phyloP scores from a whole-genome alignment of 345 rosid genomes.

The Linum usitatissimum region DNA sequence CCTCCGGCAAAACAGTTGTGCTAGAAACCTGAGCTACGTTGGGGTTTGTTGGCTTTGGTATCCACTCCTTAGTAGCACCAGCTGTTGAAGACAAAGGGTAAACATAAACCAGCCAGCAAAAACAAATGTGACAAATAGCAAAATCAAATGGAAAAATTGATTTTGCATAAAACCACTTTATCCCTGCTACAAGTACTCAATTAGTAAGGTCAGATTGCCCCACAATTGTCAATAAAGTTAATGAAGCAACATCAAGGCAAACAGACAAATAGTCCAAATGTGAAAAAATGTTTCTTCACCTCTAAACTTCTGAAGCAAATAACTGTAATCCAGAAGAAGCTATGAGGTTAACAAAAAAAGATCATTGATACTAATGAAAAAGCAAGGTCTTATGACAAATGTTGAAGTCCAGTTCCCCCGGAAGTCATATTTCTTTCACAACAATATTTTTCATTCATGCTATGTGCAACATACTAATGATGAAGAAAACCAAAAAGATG shows the following conservation, averaged over 20 bases:
- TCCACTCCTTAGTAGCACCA: constrained; percentile 76
- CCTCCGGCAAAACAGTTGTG: constrained; percentile 36
- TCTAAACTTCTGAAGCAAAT: background rate
- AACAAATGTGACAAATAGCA: background rate
- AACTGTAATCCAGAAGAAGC: background rate
- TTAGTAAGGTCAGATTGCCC: background rate
- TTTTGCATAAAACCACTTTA: background rate
- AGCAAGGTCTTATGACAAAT: background rate
- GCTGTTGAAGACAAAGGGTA: constrained; percentile 28
- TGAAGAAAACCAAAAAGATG: too few species aligned
- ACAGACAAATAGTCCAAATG: too few species aligned
- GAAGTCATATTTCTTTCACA: too few species aligned
- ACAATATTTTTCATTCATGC: too few species aligned
- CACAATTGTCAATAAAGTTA: background rate
- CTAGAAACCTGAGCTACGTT: constrained; percentile 41
- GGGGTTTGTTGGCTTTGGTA: constrained; percentile 59
- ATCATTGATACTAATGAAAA: background rate
- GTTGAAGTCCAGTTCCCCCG: background rate
- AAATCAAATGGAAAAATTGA: background rate
- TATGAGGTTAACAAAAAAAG: background rate
- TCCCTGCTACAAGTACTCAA: background rate
- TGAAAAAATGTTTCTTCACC: background rate
- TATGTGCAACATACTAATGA: too few species aligned
- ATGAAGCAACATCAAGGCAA: background rate
- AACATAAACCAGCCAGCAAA: constrained; percentile 7